phyloP scores from a whole-genome alignment of 2,329 filamentous ascomycete genomes.

The Camillea tinctor region DNA sequence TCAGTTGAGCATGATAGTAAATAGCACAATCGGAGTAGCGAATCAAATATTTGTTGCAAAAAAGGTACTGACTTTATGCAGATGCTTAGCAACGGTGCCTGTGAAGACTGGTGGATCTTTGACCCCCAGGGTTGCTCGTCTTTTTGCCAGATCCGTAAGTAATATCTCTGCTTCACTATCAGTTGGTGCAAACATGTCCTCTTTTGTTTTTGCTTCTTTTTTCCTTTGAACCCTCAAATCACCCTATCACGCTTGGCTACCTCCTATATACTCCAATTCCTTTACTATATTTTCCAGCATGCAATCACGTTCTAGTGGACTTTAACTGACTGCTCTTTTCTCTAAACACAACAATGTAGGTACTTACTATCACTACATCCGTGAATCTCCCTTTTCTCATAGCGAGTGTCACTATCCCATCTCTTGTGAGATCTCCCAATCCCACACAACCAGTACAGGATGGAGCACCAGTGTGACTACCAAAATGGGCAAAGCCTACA shows the following conservation, averaged over 20 bases:
- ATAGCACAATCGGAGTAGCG: background rate
- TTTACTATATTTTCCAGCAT: background rate
- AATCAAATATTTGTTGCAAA: background rate
- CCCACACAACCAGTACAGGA: conserved; percentile 28
- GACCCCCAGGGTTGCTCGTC: background rate
- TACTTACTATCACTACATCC: conserved; percentile 26
- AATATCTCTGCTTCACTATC: background rate
- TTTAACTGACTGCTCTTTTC: background rate
- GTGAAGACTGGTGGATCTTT: background rate
- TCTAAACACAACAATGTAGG: background rate
- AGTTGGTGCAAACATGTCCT: background rate
- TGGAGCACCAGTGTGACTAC: conserved; percentile 34
- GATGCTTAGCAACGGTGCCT: background rate
- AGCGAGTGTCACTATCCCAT: conserved; percentile 35
- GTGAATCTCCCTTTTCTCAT: conserved; percentile 37
- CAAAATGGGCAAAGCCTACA: conserved; percentile 21
- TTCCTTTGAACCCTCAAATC: background rate
- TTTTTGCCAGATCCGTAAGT: conserved; percentile 4
- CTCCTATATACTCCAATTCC: background rate
- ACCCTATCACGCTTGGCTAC: background rate
- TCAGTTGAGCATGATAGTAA: background rate
- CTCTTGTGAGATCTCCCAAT: conserved; percentile 28
- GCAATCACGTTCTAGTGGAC: background rate
- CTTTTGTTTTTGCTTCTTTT: background rate
- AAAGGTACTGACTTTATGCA: background rate